Conservation (phyloP, 2,329 filamentous ascomycete genomes). For the Beauveria rudraprayagi region DNA sequence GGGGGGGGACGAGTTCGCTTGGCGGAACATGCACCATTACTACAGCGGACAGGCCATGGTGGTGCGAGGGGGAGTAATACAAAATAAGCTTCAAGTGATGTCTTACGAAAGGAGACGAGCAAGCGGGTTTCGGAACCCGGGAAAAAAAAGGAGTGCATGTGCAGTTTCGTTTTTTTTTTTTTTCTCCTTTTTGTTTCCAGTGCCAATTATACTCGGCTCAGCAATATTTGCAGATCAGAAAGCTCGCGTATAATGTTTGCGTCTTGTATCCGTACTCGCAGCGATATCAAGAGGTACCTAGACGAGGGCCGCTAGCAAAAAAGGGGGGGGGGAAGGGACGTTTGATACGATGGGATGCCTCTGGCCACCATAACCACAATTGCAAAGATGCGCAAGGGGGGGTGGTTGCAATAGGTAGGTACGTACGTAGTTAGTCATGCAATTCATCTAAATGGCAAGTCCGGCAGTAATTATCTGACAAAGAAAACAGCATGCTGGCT, state of each 20-base stretch:
- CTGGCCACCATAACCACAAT: too few species aligned
- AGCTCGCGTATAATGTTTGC: background rate
- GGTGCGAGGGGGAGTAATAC: constrained; percentile 4
- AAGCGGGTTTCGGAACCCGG: constrained; percentile 5
- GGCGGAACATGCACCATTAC: constrained; percentile 6
- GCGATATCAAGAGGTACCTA: background rate
- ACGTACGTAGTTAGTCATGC: too few species aligned
- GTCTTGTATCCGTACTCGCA: background rate
- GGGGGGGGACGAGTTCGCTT: background rate
- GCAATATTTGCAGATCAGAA: background rate
- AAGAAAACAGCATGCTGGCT: too few species aligned
- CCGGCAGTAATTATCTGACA: too few species aligned
- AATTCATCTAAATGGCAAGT: too few species aligned
- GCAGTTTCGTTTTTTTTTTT: background rate
- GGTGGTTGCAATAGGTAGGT: background rate
- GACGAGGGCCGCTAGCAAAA: too few species aligned
- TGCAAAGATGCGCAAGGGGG: background rate
- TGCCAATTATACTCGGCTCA: too few species aligned
- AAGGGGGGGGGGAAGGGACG: background rate
- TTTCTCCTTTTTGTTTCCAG: too few species aligned
- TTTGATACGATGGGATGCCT: too few species aligned
- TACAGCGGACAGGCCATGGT: background rate
- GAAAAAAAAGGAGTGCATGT: background rate
- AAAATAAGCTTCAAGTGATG: constrained; percentile 10
- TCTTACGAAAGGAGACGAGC: background rate